Evolutionary conservation across 257 asterid species (phyloP).

Genomic region (Sherardia arvensis): DNA sequence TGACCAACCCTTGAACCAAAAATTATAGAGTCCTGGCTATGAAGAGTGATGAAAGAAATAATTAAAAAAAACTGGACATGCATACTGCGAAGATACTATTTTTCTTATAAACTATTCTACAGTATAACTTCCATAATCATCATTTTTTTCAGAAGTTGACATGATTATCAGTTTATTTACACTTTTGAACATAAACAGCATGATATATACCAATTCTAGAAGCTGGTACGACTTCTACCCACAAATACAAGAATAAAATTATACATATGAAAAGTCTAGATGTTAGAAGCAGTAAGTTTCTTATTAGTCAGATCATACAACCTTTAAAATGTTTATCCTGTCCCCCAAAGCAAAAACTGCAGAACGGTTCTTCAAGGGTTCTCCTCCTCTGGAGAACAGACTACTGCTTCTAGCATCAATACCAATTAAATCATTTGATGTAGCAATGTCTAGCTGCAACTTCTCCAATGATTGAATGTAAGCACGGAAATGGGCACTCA

Average conservation of each 20-base stretch:
- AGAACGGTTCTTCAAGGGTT: constrained; percentile 97
- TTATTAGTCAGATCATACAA: constrained; percentile 16
- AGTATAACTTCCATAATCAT: background rate
- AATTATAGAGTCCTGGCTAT: no score
- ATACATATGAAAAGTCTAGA: background rate
- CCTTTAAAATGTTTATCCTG: constrained; percentile 95
- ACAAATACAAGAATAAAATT: background rate
- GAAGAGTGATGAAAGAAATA: no score
- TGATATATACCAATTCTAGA: background rate
- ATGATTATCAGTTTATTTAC: background rate
- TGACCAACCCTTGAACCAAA: background rate
- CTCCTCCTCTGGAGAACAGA: constrained; percentile 89
- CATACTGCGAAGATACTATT: background rate
- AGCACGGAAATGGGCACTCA: constrained; percentile 89
- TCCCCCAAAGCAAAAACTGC: constrained; percentile 98
- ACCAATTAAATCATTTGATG: constrained; percentile 95
- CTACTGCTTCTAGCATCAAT: constrained; percentile 89
- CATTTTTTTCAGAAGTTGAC: background rate
- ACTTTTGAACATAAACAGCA: background rate
- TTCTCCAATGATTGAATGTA: constrained; percentile 98
- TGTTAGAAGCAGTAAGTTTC: background rate
- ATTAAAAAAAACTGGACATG: background rate
- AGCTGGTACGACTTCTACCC: background rate
- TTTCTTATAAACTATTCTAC: background rate
- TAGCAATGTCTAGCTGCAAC: constrained; percentile 94